Evolutionary conservation across 805 yeast genomes (phyloP).

Genomic region (Myxozyma lipomycoides): DNA sequence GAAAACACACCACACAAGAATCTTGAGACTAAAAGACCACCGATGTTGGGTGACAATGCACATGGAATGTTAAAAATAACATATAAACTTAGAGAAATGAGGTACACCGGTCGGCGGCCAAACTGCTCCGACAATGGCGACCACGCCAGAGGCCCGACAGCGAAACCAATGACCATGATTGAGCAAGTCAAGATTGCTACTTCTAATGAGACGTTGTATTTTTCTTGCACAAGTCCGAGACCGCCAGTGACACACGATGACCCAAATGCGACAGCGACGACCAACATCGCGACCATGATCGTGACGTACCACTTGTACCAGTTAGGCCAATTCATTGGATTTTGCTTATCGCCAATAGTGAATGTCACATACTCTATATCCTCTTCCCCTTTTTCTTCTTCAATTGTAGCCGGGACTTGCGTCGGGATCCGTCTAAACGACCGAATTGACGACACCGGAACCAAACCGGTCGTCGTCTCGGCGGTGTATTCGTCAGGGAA

Average conservation of each 20-base stretch:
- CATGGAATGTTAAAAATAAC: slow-evolving; percentile 81
- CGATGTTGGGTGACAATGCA: slow-evolving; percentile 78
- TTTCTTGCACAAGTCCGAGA: slow-evolving; percentile 58
- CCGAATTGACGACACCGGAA: slow-evolving; percentile 65
- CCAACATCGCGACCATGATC: slow-evolving; percentile 60
- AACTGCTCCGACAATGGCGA: slow-evolving; percentile 82
- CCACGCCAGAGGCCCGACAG: slow-evolving; percentile 85
- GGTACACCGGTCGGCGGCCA: slow-evolving; percentile 82
- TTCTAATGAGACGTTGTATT: slow-evolving; percentile 66
- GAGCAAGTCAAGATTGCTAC: slow-evolving; percentile 79
- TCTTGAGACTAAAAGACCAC: slow-evolving; percentile 73
- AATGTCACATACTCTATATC: slow-evolving; percentile 78
- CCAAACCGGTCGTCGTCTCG: slow-evolving; percentile 86
- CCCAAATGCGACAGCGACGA: slow-evolving; percentile 88
- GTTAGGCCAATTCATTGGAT: slow-evolving; percentile 50
- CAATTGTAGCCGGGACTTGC: slow-evolving; percentile 17
- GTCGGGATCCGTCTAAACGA: slow-evolving; percentile 17
- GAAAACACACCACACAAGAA: slow-evolving; percentile 85
- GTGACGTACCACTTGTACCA: slow-evolving; percentile 48
- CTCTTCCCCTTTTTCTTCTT: slow-evolving; percentile 34
- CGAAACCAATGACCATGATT: slow-evolving; percentile 82
- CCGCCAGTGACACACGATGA: slow-evolving; percentile 90
- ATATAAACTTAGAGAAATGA: slow-evolving; percentile 69
- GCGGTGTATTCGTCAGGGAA: slow-evolving; percentile 91
- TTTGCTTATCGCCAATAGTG: slow-evolving; percentile 72